A percentile compares a stretch with the other conserved stretches of the same genome.
These are phyloP conservation scores for Arthrobotrys iridis DNA, from an alignment of 2,329 filamentous ascomycete genomes.

Conservation along the genomic window DNA sequence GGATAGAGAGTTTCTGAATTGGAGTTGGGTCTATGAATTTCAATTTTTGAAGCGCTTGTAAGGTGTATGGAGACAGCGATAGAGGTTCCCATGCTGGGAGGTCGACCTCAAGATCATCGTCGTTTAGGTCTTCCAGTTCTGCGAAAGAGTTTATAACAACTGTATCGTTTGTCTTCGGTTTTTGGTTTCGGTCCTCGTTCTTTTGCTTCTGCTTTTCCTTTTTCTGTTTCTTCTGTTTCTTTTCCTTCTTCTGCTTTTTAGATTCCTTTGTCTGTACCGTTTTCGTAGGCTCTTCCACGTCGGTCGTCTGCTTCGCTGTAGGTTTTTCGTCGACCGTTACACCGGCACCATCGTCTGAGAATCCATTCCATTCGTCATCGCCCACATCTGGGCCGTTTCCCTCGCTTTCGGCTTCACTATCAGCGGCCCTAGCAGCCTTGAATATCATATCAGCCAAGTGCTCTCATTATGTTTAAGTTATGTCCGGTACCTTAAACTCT, in stretches of 20 bases:
- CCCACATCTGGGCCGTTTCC: slow-evolving; percentile 55
- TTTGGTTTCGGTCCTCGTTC: slow-evolving; percentile 56
- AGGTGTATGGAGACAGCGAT: slow-evolving; percentile 75
- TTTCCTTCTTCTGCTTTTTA: slow-evolving; percentile 15
- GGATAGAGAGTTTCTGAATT: slow-evolving; percentile 83
- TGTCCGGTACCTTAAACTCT: slow-evolving; percentile 62
- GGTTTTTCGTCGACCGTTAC: slow-evolving; percentile 57
- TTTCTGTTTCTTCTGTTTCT: slow-evolving; percentile 54
- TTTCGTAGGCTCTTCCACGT: slow-evolving; percentile 56
- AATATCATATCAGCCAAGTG: slow-evolving; percentile 21
- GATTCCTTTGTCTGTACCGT: slow-evolving; percentile 59
- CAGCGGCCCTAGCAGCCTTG: slow-evolving; percentile 60
- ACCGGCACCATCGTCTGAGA: slow-evolving; percentile 58
- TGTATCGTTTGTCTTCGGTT: slow-evolving; percentile 30
- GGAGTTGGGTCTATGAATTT: slow-evolving; percentile 82
- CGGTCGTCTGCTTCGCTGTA: neutral
- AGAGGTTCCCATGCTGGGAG: slow-evolving; percentile 82
- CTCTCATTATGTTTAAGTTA: neutral
- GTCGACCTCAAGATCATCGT: slow-evolving; percentile 66
- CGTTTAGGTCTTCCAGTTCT: slow-evolving; percentile 59
- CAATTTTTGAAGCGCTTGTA: slow-evolving; percentile 79
- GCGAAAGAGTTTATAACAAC: slow-evolving; percentile 55
- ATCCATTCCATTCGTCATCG: slow-evolving; percentile 60
- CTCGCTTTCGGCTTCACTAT: slow-evolving; percentile 59
- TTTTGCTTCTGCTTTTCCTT: slow-evolving; percentile 59